phyloP scores from a whole-genome alignment of 108 stramenopile genomes.

The Pseudonitzschia multistriata region DNA sequence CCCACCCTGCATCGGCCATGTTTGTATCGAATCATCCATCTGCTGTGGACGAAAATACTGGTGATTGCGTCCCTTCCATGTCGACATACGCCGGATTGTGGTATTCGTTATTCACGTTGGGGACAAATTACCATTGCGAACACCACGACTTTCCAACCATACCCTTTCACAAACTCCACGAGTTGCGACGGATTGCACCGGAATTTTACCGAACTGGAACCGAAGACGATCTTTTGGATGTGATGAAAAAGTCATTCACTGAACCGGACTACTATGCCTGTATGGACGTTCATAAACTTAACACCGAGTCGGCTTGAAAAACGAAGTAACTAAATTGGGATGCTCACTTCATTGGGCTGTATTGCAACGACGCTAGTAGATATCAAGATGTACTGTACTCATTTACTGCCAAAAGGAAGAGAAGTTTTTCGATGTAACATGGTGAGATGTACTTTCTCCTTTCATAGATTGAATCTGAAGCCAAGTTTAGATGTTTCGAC shows the following conservation, averaged over 20 bases:
- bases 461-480: too few species aligned
- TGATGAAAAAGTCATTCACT: conserved; percentile 63
- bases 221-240: conserved; percentile 48
- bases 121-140: conserved; percentile 80
- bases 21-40: conserved; percentile 77
- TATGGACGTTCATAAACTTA: conserved; percentile 45
- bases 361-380: too few species aligned
- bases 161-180: conserved; percentile 61
- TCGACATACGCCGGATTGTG: conserved; percentile 71
- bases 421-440: too few species aligned
- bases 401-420: too few species aligned
- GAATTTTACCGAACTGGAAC: conserved; percentile 57
- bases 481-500: too few species aligned
- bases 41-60: conserved; percentile 11
- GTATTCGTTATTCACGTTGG: conserved; percentile 70
- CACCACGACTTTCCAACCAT: conserved; percentile 87
- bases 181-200: conserved; percentile 65
- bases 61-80: conserved; percentile 41
- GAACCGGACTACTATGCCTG: conserved; percentile 79
- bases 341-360: background rate
- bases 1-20: conserved; percentile 82
- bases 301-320: background rate
- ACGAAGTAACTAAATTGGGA: background rate
- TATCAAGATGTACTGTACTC: too few species aligned
- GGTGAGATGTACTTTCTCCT: too few species aligned